Percentiles rank a stretch among this genome's conserved stretches.
These are phyloP conservation scores for Mucor saturninus DNA, from an alignment of 371 early-diverging fungal genomes.

Conservation along the genomic window DNA sequence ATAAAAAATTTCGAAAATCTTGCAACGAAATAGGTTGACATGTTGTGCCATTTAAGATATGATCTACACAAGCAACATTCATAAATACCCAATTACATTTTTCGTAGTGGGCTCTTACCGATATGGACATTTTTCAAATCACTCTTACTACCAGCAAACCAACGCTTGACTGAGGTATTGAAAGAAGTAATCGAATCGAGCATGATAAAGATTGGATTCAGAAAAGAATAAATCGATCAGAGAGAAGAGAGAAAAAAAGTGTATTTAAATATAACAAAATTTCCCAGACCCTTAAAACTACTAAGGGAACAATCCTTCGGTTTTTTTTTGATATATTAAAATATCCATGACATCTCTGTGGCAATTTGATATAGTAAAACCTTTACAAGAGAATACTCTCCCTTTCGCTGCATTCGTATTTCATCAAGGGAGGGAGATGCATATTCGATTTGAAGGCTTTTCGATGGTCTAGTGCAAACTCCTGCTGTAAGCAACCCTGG, in stretches of 20 bases:
- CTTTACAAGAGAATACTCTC: too few species aligned
- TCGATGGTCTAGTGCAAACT: too few species aligned
- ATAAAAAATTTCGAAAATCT: conserved; percentile 25
- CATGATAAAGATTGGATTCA: background rate
- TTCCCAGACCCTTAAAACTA: too few species aligned
- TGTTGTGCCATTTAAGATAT: conserved; percentile 17
- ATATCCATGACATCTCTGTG: too few species aligned
- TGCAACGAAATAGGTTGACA: conserved; percentile 30
- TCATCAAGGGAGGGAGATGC: too few species aligned
- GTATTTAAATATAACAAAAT: too few species aligned
- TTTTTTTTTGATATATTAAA: too few species aligned
- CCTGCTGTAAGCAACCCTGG: too few species aligned
- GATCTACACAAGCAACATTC: background rate
- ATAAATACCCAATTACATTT: background rate
- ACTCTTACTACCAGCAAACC: background rate
- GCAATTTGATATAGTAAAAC: too few species aligned
- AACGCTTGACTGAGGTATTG: conserved; percentile 7
- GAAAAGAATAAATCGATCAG: background rate
- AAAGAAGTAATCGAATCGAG: conserved; percentile 9
- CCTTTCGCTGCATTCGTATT: too few species aligned
- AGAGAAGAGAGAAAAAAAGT: background rate
- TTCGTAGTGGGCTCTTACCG: background rate
- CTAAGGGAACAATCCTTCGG: too few species aligned
- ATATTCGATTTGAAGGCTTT: too few species aligned
- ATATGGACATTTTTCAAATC: conserved; percentile 5